Evolutionary conservation across 73 alveolate species (phyloP).

Genomic region (Diophrys appendiculata): DNA sequence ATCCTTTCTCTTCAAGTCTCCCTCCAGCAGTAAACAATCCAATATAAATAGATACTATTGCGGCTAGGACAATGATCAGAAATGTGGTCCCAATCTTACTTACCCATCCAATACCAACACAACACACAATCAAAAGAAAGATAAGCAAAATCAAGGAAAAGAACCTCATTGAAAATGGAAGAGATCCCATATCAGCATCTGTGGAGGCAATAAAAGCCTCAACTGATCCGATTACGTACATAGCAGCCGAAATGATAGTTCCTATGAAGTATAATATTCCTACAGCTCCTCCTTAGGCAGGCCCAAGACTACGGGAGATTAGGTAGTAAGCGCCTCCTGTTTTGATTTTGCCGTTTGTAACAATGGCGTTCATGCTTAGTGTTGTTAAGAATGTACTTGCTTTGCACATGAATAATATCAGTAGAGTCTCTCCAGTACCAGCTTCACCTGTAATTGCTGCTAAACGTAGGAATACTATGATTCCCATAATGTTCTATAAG

Average conservation of each 20-base stretch:
- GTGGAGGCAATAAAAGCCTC: constrained; percentile 55
- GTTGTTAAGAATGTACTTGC: constrained; percentile 55
- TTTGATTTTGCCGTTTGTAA: constrained; percentile 66
- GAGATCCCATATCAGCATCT: constrained; percentile 16
- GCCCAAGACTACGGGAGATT: constrained; percentile 68
- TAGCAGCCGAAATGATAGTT: constrained; percentile 56
- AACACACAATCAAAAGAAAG: constrained; percentile 12
- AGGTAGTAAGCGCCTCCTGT: constrained; percentile 67
- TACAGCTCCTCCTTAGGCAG: constrained; percentile 71
- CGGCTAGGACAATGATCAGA: constrained; percentile 17
- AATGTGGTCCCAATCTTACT: constrained; percentile 35
- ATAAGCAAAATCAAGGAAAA: constrained; percentile 35
- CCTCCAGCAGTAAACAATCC: constrained; percentile 52
- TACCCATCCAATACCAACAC: constrained; percentile 38
- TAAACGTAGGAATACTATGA: constrained; percentile 51
- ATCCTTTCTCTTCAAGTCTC: constrained; percentile 29
- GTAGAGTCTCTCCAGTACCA: constrained; percentile 38
- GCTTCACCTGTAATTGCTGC: constrained; percentile 66
- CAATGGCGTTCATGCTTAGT: constrained; percentile 66
- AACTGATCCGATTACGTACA: constrained; percentile 66
- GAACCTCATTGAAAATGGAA: constrained; percentile 48
- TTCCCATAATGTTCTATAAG: constrained; percentile 49
- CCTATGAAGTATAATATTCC: constrained; percentile 64
- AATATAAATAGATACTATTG: constrained; percentile 46
- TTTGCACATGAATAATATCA: neutral